phyloP scores from a whole-genome alignment of 208 protist genomes.

The Wallacemonas sp. region DNA sequence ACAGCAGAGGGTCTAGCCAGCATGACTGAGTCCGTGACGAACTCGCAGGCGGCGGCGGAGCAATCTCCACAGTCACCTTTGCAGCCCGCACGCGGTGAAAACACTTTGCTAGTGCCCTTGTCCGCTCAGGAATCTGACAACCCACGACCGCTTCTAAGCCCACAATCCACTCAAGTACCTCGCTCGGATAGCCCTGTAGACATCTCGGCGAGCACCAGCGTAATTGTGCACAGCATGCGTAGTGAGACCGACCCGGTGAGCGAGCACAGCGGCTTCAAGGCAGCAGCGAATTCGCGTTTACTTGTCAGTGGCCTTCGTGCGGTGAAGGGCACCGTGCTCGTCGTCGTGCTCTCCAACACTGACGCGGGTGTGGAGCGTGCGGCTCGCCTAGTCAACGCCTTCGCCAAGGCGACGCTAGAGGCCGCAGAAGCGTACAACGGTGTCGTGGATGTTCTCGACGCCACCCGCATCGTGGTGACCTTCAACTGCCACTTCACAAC shows the following conservation, averaged over 20 bases:
- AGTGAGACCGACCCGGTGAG: not conserved
- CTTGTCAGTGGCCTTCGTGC: slow-evolving; percentile 1
- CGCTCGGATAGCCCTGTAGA: not conserved
- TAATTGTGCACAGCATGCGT: not conserved
- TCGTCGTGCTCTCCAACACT: slow-evolving; percentile 26
- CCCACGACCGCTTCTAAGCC: not conserved
- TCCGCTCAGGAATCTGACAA: not conserved
- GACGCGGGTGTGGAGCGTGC: slow-evolving; percentile 13
- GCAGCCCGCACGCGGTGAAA: not conserved
- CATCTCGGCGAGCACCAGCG: not conserved
- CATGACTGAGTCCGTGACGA: not conserved
- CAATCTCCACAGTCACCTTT: not conserved
- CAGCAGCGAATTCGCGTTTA: not conserved
- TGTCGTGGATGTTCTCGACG: slow-evolving; percentile 51
- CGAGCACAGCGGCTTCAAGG: not conserved
- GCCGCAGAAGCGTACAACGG: slow-evolving; percentile 29
- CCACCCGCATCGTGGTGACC: slow-evolving; percentile 33
- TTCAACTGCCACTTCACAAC: slow-evolving; percentile 63
- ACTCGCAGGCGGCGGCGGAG: not conserved
- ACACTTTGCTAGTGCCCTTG: not conserved
- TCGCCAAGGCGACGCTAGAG: slow-evolving; percentile 33
- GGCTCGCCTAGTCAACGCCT: slow-evolving; percentile 36
- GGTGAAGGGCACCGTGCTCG: slow-evolving; percentile 54
- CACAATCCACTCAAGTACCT: not conserved
- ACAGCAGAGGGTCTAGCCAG: slow-evolving; percentile 8